These are phyloP conservation scores for Aegilops longissima DNA, from an alignment of 176 grass and related monocot species.

Conservation along the genomic window DNA sequence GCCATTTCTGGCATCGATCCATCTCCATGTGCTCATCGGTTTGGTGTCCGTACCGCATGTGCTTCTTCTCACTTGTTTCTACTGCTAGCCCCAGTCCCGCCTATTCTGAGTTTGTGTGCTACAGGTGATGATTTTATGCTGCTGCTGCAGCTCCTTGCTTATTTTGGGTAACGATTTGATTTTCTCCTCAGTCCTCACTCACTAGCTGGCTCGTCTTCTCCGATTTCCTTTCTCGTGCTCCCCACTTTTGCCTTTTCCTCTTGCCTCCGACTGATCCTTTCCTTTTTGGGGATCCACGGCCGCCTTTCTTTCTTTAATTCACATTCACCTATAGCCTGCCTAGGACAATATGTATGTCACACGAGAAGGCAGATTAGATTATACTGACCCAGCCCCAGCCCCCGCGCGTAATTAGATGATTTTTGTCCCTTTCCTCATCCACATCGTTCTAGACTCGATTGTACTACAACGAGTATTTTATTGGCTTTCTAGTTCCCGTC, in stretches of 20 bases:
- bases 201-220: conserved; percentile 4
- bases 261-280: background rate
- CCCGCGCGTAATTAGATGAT: background rate
- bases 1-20: conserved; percentile 14
- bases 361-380: background rate
- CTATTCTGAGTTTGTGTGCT: background rate
- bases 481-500: background rate
- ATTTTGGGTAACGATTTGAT: conserved; percentile 35
- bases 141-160: conserved; percentile 17
- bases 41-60: conserved; percentile 18
- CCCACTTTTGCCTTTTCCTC: conserved; percentile 3
- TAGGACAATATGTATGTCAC: background rate
- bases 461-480: conserved; percentile 20
- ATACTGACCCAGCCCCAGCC: background rate
- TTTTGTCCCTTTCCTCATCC: background rate
- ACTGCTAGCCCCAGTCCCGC: background rate
- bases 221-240: conserved; percentile 18
- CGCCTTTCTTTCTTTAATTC: conserved; percentile 2
- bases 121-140: conserved; percentile 54
- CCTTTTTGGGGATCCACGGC: conserved; percentile 34
- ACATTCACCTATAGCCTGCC: background rate
- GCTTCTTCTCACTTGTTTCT: background rate
- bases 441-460: background rate
- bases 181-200: background rate
- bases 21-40: background rate